Base-by-base conservation (phyloP, 2,329 filamentous ascomycete genomes). In the Exophiala phaeomuriformis region DNA sequence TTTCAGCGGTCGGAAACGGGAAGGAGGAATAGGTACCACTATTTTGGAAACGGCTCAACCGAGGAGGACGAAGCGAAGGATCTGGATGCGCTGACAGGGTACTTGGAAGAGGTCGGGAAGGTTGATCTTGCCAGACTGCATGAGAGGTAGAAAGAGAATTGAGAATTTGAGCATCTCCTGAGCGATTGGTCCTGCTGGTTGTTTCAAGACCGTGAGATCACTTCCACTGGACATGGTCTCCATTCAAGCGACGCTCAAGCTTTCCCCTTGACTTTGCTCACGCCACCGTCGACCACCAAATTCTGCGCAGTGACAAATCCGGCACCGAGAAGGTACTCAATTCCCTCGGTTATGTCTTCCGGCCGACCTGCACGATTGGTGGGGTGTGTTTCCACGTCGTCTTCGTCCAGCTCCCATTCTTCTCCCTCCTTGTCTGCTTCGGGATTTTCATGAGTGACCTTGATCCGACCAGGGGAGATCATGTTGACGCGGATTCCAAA, bases 391-490 rank as follows among this genome's bases (percentile, higher is more conserved):
- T 68, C 62, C 12, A 72, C 64, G 52, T 76, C 72, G 57, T 71
- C 69, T 45, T 70, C 68, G 32, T 64, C 66, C 35, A 67, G 54
- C 55, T 67, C 69, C 69, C 69, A 75, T 47, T 63, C 63, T 43
- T 59, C 61, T 8, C 71, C 70, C 12, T 67, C 68, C 56, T 75
- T 69, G 54, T 76, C 73, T 4, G 69, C 73, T 36, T 70, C 66
- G 53, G 67, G 71, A 57, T 71, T 69, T 66, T 76, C 74, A 58
- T 76, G 73, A n/a, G 67, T 66, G 5, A 69, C 73, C 62, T 73
- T 74, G 64, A 75, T 72, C 47, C 72, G 65, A 2, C 74, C 74
- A 0, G 74, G 74, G 3, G 73, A 70, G 32, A 76, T 67, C n/a
- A 72, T 60, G 56, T 71, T 70, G 53, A 67, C 66, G 12, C 69